Percentiles rank a stretch among this genome's conserved stretches.
phyloP scores from a whole-genome alignment of 1,284 basidiomycete genomes.

The Gymnopus androsaceus region DNA sequence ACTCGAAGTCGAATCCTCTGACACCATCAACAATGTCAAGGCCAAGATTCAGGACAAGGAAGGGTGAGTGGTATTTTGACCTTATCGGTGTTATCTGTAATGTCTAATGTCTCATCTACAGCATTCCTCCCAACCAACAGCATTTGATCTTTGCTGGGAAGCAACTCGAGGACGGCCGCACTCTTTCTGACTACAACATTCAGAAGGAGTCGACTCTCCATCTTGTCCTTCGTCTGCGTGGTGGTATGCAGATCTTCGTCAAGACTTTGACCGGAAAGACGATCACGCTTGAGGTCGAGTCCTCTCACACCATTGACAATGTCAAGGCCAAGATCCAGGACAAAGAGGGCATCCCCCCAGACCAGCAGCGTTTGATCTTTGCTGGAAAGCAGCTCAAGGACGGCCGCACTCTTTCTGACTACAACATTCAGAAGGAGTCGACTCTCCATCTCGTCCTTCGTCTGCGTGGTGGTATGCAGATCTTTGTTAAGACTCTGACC shows the following conservation, averaged over 20 bases:
- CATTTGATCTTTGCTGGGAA: constrained; percentile 58
- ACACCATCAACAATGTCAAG: no score
- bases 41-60: no score
- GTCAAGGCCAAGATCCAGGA: constrained; percentile 58
- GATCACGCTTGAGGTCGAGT: constrained; percentile 53
- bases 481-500: constrained; percentile 57
- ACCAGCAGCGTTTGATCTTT: constrained; percentile 68
- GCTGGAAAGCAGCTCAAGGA: constrained; percentile 69
- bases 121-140: constrained; percentile 26
- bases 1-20: no score
- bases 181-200: constrained; percentile 66
- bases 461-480: constrained; percentile 40
- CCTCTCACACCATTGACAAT: constrained; percentile 53
- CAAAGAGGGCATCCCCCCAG: constrained; percentile 59
- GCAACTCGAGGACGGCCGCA: constrained; percentile 65
- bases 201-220: constrained; percentile 71
- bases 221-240: constrained; percentile 67
- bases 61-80: no score
- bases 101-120: no score
- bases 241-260: constrained; percentile 73
- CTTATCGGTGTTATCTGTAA: no score
- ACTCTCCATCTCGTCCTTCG: constrained; percentile 42
- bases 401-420: constrained; percentile 43
- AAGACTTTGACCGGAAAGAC: constrained; percentile 62
- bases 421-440: constrained; percentile 32